Base-by-base conservation (phyloP, 768 basidiomycete species). In the Holtermanniella nyarrowii region DNA sequence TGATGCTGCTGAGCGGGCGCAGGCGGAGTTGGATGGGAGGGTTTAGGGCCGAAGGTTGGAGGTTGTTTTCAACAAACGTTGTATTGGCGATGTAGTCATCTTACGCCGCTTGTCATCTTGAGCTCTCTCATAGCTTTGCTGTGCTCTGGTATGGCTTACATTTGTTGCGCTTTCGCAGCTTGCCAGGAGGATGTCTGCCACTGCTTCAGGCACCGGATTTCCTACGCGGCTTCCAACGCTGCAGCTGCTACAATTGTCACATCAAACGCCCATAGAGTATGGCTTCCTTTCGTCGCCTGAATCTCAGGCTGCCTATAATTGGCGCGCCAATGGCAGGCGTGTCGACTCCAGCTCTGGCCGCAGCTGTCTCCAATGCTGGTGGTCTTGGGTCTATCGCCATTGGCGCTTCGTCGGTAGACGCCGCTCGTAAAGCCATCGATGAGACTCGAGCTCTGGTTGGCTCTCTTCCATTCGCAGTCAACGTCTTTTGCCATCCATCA, bases 1-100 rank as follows among this genome's bases (percentile, higher is more conserved):
- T 52, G 74, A 74, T 42, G 84, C 82, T n/a, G 88, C 89, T 2
- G 85, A 91, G 66, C 66, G 65, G 49, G 72, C 71, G 18, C 55
- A 50, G 20, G 42, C 23, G 37, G 47, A n/a, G 22, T 44, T 22
- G 37, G n/a, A 45, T 46, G 39, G 7, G 37, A 16, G 31, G 31
- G 10, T 7, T 7, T 37, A 37, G 31, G 10, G 31, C 31, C 10
- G 7, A 7, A 37, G 16, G 31, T 7, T 7, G 7, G 10, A 37
- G 16, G 31, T 7, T 7, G 31, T 7, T 37, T 37, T 37, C 31
- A 37, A 37, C 31, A 37, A 37, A 7, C 31, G 31, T 37, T 37
- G 31, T 37, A 37, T 37, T n/a, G n/a, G n/a, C n/a, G n/a, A n/a
- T n/a, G n/a, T n/a, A n/a, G n/a, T n/a, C n/a, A n/a, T n/a, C n/a